Conservation (phyloP, 2,329 filamentous ascomycete genomes). For the Exophiala bonariae region DNA sequence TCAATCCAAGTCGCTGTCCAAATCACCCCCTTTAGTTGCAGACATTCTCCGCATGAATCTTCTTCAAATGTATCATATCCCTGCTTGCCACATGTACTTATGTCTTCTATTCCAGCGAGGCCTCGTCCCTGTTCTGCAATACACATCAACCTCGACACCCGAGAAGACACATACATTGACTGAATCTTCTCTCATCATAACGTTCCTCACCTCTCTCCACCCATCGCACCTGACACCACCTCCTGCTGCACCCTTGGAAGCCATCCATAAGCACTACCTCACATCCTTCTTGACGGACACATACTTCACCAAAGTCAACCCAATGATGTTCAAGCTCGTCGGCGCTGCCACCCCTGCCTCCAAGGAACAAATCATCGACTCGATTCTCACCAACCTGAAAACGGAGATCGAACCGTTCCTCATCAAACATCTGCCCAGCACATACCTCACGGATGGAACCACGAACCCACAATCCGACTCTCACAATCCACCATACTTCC, state of each 20-base stretch:
- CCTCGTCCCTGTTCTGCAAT: constrained; percentile 65
- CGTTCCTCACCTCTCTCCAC: constrained; percentile 69
- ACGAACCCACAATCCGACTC: not conserved
- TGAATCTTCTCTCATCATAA: constrained; percentile 71
- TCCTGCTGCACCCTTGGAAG: constrained; percentile 48
- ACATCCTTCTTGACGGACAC: constrained; percentile 73
- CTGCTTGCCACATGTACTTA: too few relatives aligned
- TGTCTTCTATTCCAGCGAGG: constrained; percentile 64
- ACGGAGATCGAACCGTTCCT: constrained; percentile 77
- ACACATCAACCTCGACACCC: constrained; percentile 46
- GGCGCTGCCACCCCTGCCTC: constrained; percentile 51
- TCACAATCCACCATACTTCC: constrained; percentile 62
- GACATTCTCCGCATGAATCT: too few relatives aligned
- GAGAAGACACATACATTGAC: constrained; percentile 66
- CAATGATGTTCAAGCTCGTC: constrained; percentile 49
- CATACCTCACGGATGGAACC: constrained; percentile 52
- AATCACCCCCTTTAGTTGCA: too few relatives aligned
- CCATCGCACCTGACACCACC: constrained; percentile 61
- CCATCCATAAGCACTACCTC: constrained; percentile 63
- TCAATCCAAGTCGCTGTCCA: too few relatives aligned
- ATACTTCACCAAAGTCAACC: constrained; percentile 62
- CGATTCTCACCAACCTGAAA: constrained; percentile 56
- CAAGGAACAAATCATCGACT: constrained; percentile 48
- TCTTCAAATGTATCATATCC: too few relatives aligned
- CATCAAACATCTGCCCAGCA: constrained; percentile 9